A percentile compares a stretch with the other conserved stretches of the same genome.
These are phyloP conservation scores for Debaryomyces fabryi DNA, from an alignment of 1,139 yeast genomes.

Conservation along the genomic window DNA sequence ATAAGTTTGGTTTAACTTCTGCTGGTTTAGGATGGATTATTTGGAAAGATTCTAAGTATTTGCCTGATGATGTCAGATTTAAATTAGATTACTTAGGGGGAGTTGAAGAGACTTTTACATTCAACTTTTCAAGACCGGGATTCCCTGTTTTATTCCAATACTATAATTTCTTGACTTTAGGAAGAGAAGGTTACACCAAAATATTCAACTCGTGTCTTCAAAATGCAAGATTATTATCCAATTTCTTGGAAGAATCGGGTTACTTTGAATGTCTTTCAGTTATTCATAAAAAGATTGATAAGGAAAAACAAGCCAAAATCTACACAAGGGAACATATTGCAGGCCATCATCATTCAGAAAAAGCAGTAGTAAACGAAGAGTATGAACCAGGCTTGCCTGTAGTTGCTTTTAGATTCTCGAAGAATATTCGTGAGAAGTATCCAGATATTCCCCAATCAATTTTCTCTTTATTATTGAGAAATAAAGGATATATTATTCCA, in stretches of 20 bases:
- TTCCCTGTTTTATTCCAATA: constrained; percentile 89
- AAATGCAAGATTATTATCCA: constrained; percentile 71
- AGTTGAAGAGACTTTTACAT: constrained; percentile 80
- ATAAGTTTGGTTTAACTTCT: constrained; percentile 86
- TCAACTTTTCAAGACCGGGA: constrained; percentile 92
- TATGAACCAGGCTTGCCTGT: constrained; percentile 85
- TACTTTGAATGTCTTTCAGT: constrained; percentile 77
- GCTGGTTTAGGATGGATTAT: constrained; percentile 94
- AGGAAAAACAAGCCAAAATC: constrained; percentile 18
- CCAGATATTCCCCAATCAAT: constrained; percentile 88
- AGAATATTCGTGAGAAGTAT: constrained; percentile 56
- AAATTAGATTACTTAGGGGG: constrained; percentile 87
- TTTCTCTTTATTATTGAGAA: constrained; percentile 71
- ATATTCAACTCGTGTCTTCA: constrained; percentile 64
- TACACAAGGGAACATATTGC: constrained; percentile 30
- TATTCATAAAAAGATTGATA: constrained; percentile 59
- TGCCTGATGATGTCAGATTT: constrained; percentile 75
- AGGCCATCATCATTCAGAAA: constrained; percentile 14
- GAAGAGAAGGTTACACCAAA: constrained; percentile 67
- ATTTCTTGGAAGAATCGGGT: constrained; percentile 63
- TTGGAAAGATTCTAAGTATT: constrained; percentile 66
- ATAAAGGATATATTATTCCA: constrained; percentile 86
- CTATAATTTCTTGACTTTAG: constrained; percentile 72
- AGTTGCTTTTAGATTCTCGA: constrained; percentile 77
- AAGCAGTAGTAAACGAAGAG: constrained; percentile 30